Evolutionary conservation across 805 yeast genomes (phyloP), one percentile per base, ranked within the genome.

Genomic region (Candida pseudoglaebosa): DNA sequence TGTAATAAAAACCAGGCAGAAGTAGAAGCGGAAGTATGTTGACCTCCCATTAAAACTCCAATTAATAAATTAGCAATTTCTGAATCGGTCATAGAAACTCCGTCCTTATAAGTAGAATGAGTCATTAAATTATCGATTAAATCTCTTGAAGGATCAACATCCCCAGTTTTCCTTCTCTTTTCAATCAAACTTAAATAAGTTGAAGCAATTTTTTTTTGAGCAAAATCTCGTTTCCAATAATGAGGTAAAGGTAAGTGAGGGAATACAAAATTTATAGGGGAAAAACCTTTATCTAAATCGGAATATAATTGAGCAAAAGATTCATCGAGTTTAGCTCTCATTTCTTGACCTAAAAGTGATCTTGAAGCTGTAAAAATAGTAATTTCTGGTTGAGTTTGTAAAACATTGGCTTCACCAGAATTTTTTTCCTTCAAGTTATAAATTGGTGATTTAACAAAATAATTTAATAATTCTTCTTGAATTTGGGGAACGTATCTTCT

Each of bases 11-110:
- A 80, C 99, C 99, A 93, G 13, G 97, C 84, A 29, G 95, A 85
- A 16, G 99, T 93, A 17, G 98, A 77, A 32, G 98, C 93, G 46
- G 95, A 84, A 19, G 99, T 93, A 64, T 93, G 99, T 71, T 93
- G 99, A 46, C 99, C 99, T 54, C 99, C 99, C 99, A 93, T 93
- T 45, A 93, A 73, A 39, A 93, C 84, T 62, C 98, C 99, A 63
- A 93, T 91, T 61, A 89, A 71, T 62, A 93, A 72, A 65, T 90
- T 85, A 36, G 98, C 93, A 56, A 93, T 88, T 67, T 93, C 95
- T 61, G 82, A 82, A 62, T 93, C 99, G 19, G 96, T 83, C 97
- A 93, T 90, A 56, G 75, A 74, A 35, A 82, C 80, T 52, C 99
- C 99, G 59, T 93, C 98, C 62, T 87, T 90, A 70, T 93, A 93